Conservation (phyloP, 1,284 basidiomycete genomes). For the Moniliophthora roreri region DNA sequence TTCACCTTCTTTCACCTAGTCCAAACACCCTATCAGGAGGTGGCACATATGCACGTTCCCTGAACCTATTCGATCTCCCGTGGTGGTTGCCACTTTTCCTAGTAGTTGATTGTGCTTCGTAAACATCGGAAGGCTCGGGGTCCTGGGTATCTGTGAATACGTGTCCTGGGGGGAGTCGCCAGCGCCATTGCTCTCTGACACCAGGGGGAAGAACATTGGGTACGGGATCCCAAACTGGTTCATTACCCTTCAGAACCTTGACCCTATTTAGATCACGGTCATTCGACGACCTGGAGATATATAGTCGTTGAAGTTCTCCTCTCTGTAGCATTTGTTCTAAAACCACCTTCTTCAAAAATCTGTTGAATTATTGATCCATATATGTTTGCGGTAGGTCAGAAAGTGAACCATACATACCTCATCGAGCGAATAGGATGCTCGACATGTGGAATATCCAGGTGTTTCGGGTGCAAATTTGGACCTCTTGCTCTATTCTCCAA, state of each 20-base stretch:
- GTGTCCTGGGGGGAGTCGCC: constrained; percentile 5
- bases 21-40: neutral
- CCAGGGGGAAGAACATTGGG: neutral
- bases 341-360: constrained; percentile 19
- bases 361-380: constrained; percentile 3
- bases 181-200: constrained; percentile 7
- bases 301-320: constrained; percentile 5
- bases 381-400: neutral
- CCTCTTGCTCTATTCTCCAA: too few relatives aligned
- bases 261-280: neutral
- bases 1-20: neutral
- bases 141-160: neutral
- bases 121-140: neutral
- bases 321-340: constrained; percentile 14
- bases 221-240: neutral
- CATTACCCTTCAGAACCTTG: neutral
- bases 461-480: neutral
- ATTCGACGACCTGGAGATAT: neutral
- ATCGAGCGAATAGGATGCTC: constrained; percentile 22
- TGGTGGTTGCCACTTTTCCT: neutral
- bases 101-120: neutral
- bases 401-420: constrained; percentile 11
- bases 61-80: neutral
- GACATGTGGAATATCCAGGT: constrained; percentile 1
- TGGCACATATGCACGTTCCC: neutral